Conservation (phyloP, 2,329 filamentous ascomycete species). For the Aspergillus arachidicola region DNA sequence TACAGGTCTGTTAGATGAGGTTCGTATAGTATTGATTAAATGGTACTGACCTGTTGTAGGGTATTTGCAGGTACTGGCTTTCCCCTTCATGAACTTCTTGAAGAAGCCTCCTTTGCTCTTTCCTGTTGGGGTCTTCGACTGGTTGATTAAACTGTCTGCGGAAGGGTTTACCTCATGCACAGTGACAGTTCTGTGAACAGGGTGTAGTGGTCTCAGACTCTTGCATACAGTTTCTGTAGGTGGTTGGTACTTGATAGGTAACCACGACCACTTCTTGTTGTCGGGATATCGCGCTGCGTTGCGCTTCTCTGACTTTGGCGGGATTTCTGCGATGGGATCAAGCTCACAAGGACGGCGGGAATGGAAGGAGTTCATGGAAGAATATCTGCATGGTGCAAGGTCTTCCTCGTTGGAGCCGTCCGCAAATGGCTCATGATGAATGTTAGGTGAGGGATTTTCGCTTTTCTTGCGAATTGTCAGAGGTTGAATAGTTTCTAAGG, state of each 20-base stretch:
- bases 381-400: slow-evolving; percentile 6
- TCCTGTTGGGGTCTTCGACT: slow-evolving; percentile 14
- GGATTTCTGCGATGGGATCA: slow-evolving; percentile 47
- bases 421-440: slow-evolving; percentile 8
- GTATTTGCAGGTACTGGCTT: slow-evolving; percentile 38
- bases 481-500: slow-evolving; percentile 51
- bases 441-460: slow-evolving; percentile 2
- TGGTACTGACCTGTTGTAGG: slow-evolving; percentile 41
- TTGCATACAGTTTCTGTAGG: slow-evolving; percentile 27
- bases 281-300: slow-evolving; percentile 27
- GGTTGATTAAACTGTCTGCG: slow-evolving; percentile 10
- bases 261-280: slow-evolving; percentile 51
- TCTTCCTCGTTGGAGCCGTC: slow-evolving; percentile 22
- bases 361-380: slow-evolving; percentile 28
- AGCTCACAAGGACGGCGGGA: slow-evolving; percentile 35
- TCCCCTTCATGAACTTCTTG: slow-evolving; percentile 56
- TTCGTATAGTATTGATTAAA: not conserved
- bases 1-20: not conserved
- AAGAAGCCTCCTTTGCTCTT: slow-evolving; percentile 51
- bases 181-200: slow-evolving; percentile 29
- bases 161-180: slow-evolving; percentile 28
- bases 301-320: slow-evolving; percentile 35
- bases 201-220: slow-evolving; percentile 26
- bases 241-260: slow-evolving; percentile 38
- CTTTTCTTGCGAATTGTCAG: slow-evolving; percentile 57